These are phyloP conservation scores for Solanum hybrid DNA, from an alignment of 305 asterid species.

Conservation along the genomic window DNA sequence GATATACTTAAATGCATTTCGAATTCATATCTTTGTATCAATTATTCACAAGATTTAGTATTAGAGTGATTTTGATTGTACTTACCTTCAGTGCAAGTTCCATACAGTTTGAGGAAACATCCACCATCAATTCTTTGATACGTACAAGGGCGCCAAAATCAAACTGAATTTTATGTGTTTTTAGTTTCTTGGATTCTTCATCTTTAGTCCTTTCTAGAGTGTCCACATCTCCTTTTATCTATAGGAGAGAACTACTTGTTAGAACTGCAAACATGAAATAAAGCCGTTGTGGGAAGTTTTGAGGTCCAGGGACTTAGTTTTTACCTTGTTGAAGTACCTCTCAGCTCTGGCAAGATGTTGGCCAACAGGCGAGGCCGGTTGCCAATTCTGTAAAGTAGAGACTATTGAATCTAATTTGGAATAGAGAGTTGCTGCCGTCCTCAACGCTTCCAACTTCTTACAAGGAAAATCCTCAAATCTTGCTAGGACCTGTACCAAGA, in stretches of 20 bases:
- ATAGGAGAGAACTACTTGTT: background rate
- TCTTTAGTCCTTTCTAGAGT: constrained; percentile 74
- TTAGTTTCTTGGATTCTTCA: constrained; percentile 67
- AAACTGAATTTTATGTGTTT: constrained; percentile 62
- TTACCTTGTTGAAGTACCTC: constrained; percentile 67
- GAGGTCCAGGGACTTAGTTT: background rate
- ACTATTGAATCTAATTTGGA: constrained; percentile 46
- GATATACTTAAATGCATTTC: background rate
- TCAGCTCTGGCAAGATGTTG: constrained; percentile 66
- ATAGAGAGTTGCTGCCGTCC: constrained; percentile 72
- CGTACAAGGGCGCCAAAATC: constrained; percentile 62
- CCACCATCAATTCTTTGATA: constrained; percentile 78
- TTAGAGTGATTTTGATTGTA: background rate
- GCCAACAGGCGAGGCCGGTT: constrained; percentile 35
- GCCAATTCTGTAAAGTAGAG: constrained; percentile 50
- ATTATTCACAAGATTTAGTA: background rate
- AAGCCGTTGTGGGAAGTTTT: background rate
- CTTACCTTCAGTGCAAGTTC: constrained; percentile 77
- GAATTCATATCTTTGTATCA: background rate
- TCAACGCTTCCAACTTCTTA: constrained; percentile 76
- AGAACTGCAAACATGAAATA: background rate
- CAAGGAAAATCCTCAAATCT: constrained; percentile 78
- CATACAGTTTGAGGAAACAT: constrained; percentile 79
- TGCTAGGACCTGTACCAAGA: constrained; percentile 55
- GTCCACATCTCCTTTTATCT: constrained; percentile 84